A percentile compares a stretch with the other conserved stretches of the same genome.
Evolutionary conservation across 768 basidiomycete species (phyloP).

Genomic region (Myochromella boudieri): DNA sequence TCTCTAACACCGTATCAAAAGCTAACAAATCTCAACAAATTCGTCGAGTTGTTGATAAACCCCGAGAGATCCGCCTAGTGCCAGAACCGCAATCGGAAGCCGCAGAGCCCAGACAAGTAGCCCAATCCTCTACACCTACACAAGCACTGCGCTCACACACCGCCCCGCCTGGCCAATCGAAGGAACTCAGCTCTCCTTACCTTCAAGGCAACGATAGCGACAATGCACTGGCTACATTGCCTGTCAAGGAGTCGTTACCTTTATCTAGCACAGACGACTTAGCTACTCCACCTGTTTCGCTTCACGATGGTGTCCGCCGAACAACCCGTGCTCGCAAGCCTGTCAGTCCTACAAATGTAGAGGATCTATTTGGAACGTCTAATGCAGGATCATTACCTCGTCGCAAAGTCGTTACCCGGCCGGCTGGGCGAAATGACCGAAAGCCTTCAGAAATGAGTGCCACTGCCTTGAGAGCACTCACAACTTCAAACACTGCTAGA

Average conservation of each 20-base stretch:
- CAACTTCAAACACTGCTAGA: conserved; percentile 65
- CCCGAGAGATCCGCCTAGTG: neutral
- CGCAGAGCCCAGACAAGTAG: neutral
- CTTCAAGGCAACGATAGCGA: neutral
- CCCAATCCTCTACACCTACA: neutral
- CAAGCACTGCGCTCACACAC: neutral
- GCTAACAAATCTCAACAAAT: conserved; percentile 13
- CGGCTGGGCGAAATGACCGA: conserved; percentile 30
- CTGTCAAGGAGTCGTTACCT: conserved; percentile 6
- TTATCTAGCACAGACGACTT: conserved; percentile 1
- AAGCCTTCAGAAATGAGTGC: conserved; percentile 68
- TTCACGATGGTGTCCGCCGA: conserved; percentile 35
- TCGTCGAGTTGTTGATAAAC: conserved; percentile 20
- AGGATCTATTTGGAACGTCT: conserved; percentile 38
- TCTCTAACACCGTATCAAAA: neutral
- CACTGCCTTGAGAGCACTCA: conserved; percentile 67
- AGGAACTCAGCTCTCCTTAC: neutral
- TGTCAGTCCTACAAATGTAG: conserved; percentile 26
- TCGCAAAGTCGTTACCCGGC: conserved; percentile 37
- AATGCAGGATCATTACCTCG: conserved; percentile 34
- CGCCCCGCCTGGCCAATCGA: neutral
- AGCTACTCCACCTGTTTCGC: neutral
- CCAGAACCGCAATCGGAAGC: neutral
- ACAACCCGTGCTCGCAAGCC: conserved; percentile 51
- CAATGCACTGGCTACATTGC: neutral